Evolutionary conservation across 225 moss, liverwort and hornwort species (phyloP).

Genomic region (Polytrichum formosum): DNA sequence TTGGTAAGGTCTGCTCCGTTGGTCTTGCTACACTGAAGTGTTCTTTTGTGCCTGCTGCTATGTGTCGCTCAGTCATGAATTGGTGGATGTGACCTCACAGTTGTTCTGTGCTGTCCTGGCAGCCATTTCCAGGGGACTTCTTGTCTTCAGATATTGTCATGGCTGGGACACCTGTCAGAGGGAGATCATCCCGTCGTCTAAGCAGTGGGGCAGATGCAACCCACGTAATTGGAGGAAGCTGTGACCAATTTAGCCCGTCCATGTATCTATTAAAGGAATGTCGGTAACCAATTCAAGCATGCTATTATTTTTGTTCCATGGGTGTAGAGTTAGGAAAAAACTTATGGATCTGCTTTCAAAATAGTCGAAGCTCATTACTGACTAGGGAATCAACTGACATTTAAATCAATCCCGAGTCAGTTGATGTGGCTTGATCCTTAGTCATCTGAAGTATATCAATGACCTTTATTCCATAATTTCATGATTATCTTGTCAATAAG

Average conservation of each 20-base stretch:
- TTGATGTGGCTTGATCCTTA: no score
- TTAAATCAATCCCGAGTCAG: no score
- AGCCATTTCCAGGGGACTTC: constrained; percentile 74
- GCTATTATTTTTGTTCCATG: constrained; percentile 4
- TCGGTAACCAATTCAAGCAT: constrained; percentile 50
- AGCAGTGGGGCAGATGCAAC: constrained; percentile 43
- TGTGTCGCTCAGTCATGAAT: neutral
- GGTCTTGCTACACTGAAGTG: neutral
- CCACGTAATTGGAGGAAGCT: constrained; percentile 52
- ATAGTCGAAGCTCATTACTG: neutral
- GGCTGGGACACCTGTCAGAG: constrained; percentile 47
- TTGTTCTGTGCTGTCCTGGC: constrained; percentile 9
- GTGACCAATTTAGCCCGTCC: constrained; percentile 87
- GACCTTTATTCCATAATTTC: no score
- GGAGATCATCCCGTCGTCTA: constrained; percentile 53
- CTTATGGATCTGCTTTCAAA: constrained; percentile 10
- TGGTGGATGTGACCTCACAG: neutral
- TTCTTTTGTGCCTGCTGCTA: neutral
- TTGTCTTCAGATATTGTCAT: constrained; percentile 72
- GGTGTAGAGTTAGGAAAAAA: constrained; percentile 3
- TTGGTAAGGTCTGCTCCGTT: constrained; percentile 46
- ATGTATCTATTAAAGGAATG: constrained; percentile 91
- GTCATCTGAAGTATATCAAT: no score
- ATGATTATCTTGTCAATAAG: no score
- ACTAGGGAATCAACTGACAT: neutral